Evolutionary conservation across 1,139 yeast species (phyloP).

Genomic region (Yamadazyma siamensis): DNA sequence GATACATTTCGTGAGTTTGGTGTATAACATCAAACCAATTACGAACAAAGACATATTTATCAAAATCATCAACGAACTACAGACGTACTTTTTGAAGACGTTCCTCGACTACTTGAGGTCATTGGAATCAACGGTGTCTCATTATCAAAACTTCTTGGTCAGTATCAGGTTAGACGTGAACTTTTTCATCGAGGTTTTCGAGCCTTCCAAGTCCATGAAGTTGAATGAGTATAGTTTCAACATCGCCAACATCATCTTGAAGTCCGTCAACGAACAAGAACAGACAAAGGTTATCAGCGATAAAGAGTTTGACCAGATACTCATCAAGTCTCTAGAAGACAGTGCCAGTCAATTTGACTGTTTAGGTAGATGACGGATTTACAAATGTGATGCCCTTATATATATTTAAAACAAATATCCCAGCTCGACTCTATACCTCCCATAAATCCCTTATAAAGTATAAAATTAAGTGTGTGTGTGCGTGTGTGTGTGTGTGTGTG

Average conservation of each 20-base stretch:
- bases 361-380: constrained; percentile 12
- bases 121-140: constrained; percentile 15
- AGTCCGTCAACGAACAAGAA: constrained; percentile 28
- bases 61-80: constrained; percentile 38
- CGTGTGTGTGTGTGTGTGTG: constrained; percentile 14
- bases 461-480: neutral
- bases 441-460: constrained; percentile 9
- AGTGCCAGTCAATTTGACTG: constrained; percentile 32
- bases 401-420: constrained; percentile 10
- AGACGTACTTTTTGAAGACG: constrained; percentile 32
- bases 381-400: constrained; percentile 9
- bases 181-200: constrained; percentile 42
- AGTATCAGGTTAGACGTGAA: constrained; percentile 38
- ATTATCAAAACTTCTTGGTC: constrained; percentile 14
- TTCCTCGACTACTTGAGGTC: constrained; percentile 31
- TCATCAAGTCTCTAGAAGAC: constrained; percentile 27
- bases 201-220: constrained; percentile 30
- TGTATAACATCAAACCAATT: constrained; percentile 40
- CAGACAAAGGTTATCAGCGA: constrained; percentile 14
- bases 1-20: constrained; percentile 41
- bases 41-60: constrained; percentile 37
- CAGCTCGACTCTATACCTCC: constrained; percentile 17
- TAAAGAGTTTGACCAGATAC: constrained; percentile 25
- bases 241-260: constrained; percentile 31
- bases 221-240: constrained; percentile 37